Percentiles rank a stretch among this genome's conserved stretches.
Conservation (phyloP, 495 filamentous ascomycete species). For the Lasiosphaeriaceae sp. region DNA sequence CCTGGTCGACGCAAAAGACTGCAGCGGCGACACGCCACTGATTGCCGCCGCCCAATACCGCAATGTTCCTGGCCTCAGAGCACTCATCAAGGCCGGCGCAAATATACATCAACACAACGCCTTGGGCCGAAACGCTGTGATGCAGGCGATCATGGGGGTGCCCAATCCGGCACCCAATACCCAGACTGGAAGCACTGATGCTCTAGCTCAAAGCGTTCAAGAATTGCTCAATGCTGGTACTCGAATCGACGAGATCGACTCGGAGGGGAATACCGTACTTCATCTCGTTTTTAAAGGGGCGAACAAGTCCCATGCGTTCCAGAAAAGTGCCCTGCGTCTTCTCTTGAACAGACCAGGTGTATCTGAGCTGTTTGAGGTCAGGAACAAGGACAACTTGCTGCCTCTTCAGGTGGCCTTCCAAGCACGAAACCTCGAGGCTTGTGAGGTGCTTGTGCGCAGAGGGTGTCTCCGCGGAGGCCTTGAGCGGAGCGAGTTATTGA, state of each 20-base stretch:
- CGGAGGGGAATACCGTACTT: constrained; percentile 20
- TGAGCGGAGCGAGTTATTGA: constrained; percentile 4
- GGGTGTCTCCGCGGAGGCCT: constrained; percentile 11
- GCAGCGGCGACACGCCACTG: constrained; percentile 28
- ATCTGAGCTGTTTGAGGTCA: constrained; percentile 5
- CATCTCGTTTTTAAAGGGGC: constrained; percentile 22
- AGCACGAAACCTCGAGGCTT: constrained; percentile 13
- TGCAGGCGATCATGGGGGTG: constrained; percentile 17
- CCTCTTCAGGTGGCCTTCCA: constrained; percentile 15
- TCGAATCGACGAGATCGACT: constrained; percentile 14
- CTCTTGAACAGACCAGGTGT: constrained; percentile 18
- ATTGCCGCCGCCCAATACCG: constrained; percentile 22
- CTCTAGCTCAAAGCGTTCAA: constrained; percentile 12
- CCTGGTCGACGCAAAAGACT: constrained; percentile 23
- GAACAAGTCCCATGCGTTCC: neutral
- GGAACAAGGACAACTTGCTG: constrained; percentile 7
- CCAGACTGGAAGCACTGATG: constrained; percentile 1
- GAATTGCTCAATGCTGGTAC: constrained; percentile 18
- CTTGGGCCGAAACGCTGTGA: constrained; percentile 14
- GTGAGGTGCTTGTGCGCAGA: constrained; percentile 21
- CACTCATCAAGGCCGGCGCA: constrained; percentile 18
- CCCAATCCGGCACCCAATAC: constrained; percentile 6
- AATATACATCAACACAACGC: constrained; percentile 16
- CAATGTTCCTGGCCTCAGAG: constrained; percentile 17
- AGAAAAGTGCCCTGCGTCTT: constrained; percentile 15